Conservation (phyloP, 2,329 filamentous ascomycete genomes). For the Paecilomyces variotii region DNA sequence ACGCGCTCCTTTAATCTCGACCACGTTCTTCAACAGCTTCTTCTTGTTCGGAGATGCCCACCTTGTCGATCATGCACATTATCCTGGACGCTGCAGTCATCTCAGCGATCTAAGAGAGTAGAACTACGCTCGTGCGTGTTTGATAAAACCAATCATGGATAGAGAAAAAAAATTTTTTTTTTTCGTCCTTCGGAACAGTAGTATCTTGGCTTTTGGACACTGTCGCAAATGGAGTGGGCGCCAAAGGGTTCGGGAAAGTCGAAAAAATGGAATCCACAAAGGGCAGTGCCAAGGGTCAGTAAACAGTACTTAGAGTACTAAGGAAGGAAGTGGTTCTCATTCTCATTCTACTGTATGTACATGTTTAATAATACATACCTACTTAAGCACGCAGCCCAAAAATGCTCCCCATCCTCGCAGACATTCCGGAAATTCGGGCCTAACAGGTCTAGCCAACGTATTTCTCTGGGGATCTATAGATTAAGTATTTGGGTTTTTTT, state of each 20-base stretch:
- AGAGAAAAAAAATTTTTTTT: too few relatives aligned
- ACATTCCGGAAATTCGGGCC: neutral
- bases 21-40: neutral
- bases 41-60: neutral
- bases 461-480: neutral
- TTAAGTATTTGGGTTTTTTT: neutral
- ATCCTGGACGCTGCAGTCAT: neutral
- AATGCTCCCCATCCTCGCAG: neutral
- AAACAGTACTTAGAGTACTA: too few relatives aligned
- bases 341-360: neutral
- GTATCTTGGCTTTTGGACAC: too few relatives aligned
- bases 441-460: neutral
- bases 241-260: neutral
- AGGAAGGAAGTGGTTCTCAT: neutral
- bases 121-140: too few relatives aligned
- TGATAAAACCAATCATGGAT: too few relatives aligned
- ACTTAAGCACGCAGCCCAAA: neutral
- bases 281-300: neutral
- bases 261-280: neutral
- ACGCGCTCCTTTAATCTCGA: neutral
- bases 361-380: neutral
- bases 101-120: neutral
- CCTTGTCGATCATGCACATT: neutral
- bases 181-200: too few relatives aligned
- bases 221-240: too few relatives aligned